A percentile compares a stretch with the other conserved stretches of the same genome.
These are phyloP conservation scores for Moesziomyces parantarcticus DNA, from an alignment of 1,284 basidiomycete species.

Conservation along the genomic window DNA sequence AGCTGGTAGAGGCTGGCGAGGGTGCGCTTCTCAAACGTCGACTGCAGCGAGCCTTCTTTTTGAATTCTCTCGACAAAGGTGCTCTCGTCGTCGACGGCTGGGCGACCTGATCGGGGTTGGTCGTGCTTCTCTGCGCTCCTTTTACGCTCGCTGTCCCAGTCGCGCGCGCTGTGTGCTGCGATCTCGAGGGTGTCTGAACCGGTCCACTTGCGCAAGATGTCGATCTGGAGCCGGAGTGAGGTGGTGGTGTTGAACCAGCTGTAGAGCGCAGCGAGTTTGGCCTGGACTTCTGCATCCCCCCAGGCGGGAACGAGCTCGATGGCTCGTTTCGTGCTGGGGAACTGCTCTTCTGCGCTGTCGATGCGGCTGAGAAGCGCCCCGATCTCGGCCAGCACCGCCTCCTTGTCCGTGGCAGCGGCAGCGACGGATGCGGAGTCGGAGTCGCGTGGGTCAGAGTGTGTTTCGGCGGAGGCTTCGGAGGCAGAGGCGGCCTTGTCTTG, in stretches of 20 bases:
- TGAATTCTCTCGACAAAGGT: constrained; percentile 90
- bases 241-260: constrained; percentile 64
- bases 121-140: constrained; percentile 25
- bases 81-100: constrained; percentile 43
- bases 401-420: constrained; percentile 16
- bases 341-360: constrained; percentile 62
- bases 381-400: constrained; percentile 49
- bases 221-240: constrained; percentile 56
- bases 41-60: constrained; percentile 93
- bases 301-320: constrained; percentile 60
- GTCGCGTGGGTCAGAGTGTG: constrained; percentile 12
- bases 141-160: constrained; percentile 9
- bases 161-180: constrained; percentile 19
- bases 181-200: constrained; percentile 60
- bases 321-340: constrained; percentile 59
- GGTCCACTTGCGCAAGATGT: constrained; percentile 64
- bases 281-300: constrained; percentile 51
- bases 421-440: constrained; percentile 9
- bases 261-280: constrained; percentile 62
- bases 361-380: constrained; percentile 54
- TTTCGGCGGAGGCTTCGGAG: constrained; percentile 2
- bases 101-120: constrained; percentile 7
- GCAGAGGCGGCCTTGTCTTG: constrained; percentile 6
- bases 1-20: constrained; percentile 87
- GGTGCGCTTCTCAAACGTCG: constrained; percentile 92